Percentiles rank a stretch among this genome's conserved stretches.
These are phyloP conservation scores for Penicillium flavigenum DNA, from an alignment of 495 filamentous ascomycete species.

Conservation along the genomic window DNA sequence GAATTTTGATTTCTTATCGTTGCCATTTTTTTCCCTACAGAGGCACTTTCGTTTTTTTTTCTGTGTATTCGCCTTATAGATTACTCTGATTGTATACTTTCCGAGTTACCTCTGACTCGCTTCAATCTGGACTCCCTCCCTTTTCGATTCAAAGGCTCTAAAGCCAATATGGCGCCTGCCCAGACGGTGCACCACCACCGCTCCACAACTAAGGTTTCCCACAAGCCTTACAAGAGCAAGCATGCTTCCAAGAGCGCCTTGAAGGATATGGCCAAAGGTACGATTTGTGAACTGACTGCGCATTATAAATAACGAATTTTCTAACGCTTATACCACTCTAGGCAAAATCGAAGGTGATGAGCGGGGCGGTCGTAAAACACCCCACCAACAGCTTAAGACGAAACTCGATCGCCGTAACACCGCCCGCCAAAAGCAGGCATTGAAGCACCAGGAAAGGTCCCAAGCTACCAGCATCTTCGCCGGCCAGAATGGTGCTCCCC, in stretches of 20 bases:
- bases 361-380: slow-evolving; percentile 72
- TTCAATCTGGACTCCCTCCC: slow-evolving; percentile 63
- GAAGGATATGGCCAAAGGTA: slow-evolving; percentile 79
- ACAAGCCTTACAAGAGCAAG: slow-evolving; percentile 89
- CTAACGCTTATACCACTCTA: slow-evolving; percentile 23
- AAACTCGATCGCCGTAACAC: slow-evolving; percentile 94
- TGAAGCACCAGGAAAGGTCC: slow-evolving; percentile 76
- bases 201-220: slow-evolving; percentile 77
- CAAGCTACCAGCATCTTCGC: slow-evolving; percentile 75
- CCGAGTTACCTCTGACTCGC: slow-evolving; percentile 4
- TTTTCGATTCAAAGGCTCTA: slow-evolving; percentile 83
- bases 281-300: not conserved
- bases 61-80: slow-evolving; percentile 6
- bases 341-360: slow-evolving; percentile 62
- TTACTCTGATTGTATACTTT: slow-evolving; percentile 2
- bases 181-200: slow-evolving; percentile 76
- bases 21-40: slow-evolving; percentile 23
- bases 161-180: slow-evolving; percentile 52
- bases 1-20: slow-evolving; percentile 42
- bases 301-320: slow-evolving; percentile 58
- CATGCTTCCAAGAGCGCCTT: slow-evolving; percentile 85
- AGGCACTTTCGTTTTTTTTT: slow-evolving; percentile 15
- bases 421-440: slow-evolving; percentile 77
- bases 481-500: slow-evolving; percentile 80
- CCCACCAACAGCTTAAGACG: slow-evolving; percentile 94